These are phyloP conservation scores for Colletotrichum tropicicola DNA, from an alignment of 2,329 filamentous ascomycete species.

Conservation along the genomic window DNA sequence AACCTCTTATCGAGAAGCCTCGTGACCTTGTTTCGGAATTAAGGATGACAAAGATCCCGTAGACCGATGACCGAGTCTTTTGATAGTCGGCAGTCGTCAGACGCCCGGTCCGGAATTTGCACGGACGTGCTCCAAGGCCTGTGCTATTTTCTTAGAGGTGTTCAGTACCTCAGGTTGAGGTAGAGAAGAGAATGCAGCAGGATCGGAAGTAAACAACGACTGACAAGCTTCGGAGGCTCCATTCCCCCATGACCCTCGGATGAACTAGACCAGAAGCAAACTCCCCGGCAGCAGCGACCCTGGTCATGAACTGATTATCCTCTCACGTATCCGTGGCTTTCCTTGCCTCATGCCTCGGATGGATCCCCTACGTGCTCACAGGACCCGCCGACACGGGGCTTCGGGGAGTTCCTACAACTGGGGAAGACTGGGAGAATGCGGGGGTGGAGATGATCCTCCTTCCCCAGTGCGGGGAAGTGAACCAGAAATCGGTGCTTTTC, in stretches of 20 bases:
- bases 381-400: neutral
- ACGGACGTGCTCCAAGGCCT: no score
- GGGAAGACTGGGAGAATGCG: neutral
- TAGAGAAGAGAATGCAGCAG: no score
- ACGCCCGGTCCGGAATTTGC: no score
- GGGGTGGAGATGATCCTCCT: neutral
- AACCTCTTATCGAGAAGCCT: no score
- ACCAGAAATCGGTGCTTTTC: neutral
- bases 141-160: no score
- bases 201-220: neutral
- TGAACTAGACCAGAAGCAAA: neutral
- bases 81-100: no score
- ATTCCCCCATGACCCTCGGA: neutral
- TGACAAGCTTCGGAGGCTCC: neutral
- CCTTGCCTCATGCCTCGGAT: neutral
- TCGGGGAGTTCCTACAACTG: neutral
- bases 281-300: neutral
- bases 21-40: no score
- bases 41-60: no score
- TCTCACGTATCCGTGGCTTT: neutral
- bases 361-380: neutral
- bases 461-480: constrained; percentile 3
- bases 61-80: no score
- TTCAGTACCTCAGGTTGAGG: no score
- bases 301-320: neutral